phyloP scores from a whole-genome alignment of 306 rosid species.

The Gynostemma pentaphyllum region DNA sequence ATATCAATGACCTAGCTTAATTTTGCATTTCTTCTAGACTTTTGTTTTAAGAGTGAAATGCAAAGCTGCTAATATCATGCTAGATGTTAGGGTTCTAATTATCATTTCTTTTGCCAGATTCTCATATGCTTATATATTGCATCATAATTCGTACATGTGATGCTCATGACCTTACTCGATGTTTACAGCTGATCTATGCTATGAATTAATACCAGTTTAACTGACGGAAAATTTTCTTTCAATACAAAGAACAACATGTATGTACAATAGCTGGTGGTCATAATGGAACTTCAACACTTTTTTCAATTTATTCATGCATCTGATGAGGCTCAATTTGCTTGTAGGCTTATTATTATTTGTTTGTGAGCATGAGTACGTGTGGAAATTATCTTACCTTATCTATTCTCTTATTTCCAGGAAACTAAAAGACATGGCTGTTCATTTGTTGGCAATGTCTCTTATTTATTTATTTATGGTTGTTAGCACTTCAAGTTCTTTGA shows the following conservation, averaged over 20 bases:
- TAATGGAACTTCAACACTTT: background rate
- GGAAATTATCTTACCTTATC: background rate
- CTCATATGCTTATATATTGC: background rate
- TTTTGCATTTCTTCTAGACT: background rate
- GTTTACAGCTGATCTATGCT: background rate
- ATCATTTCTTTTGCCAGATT: background rate
- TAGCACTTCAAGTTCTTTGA: background rate
- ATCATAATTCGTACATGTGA: background rate
- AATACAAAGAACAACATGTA: background rate
- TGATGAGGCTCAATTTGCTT: background rate
- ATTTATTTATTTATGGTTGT: background rate
- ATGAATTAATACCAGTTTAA: background rate
- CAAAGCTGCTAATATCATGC: background rate
- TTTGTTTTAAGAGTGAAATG: background rate
- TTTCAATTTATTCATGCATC: background rate
- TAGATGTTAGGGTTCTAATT: background rate
- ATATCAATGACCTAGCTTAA: background rate
- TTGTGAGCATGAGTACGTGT: background rate
- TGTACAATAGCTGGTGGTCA: background rate
- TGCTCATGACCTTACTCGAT: background rate
- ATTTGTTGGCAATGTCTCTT: background rate
- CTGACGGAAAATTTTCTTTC: background rate
- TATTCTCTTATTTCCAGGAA: background rate
- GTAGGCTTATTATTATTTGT: background rate
- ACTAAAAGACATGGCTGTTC: background rate